Evolutionary conservation across 352 stramenopile genomes (phyloP).

Genomic region (Phytophthora multivora): DNA sequence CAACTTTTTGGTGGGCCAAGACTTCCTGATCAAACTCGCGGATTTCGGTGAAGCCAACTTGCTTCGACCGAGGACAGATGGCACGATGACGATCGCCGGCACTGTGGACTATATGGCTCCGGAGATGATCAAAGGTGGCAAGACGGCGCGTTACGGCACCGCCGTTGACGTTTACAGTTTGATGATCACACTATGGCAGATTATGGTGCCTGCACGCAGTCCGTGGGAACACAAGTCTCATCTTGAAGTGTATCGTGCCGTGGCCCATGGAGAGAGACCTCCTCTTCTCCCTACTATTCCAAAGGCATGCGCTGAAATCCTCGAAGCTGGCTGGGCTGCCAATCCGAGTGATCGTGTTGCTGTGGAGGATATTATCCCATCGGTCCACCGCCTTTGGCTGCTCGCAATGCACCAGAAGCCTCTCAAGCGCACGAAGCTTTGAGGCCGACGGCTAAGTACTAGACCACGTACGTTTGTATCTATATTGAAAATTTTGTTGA

Average conservation of each 20-base stretch:
- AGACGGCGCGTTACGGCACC: constrained; percentile 78
- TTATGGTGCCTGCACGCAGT: constrained; percentile 78
- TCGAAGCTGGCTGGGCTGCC: constrained; percentile 71
- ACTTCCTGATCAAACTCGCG: constrained; percentile 80
- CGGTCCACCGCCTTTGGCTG: constrained; percentile 79
- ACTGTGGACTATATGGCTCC: constrained; percentile 89
- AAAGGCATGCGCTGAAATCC: constrained; percentile 70
- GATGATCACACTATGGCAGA: constrained; percentile 90
- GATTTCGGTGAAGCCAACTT: constrained; percentile 90
- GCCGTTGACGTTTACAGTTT: constrained; percentile 86
- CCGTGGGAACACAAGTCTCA: constrained; percentile 79
- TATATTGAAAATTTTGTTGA: constrained; percentile 35
- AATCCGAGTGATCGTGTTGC: constrained; percentile 77
- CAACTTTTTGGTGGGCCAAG: constrained; percentile 83
- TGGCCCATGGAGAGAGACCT: constrained; percentile 74
- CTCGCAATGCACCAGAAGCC: constrained; percentile 77
- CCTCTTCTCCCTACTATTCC: constrained; percentile 74
- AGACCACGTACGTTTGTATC: constrained; percentile 10
- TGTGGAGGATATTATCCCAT: constrained; percentile 76
- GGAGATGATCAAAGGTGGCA: constrained; percentile 85
- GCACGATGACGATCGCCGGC: constrained; percentile 86
- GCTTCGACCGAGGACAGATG: constrained; percentile 71
- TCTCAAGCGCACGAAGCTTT: constrained; percentile 71
- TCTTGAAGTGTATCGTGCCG: constrained; percentile 79
- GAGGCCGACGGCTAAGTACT: neutral